Evolutionary conservation across 108 stramenopile genomes (phyloP).

Genomic region (Mediolabrus comicus): DNA sequence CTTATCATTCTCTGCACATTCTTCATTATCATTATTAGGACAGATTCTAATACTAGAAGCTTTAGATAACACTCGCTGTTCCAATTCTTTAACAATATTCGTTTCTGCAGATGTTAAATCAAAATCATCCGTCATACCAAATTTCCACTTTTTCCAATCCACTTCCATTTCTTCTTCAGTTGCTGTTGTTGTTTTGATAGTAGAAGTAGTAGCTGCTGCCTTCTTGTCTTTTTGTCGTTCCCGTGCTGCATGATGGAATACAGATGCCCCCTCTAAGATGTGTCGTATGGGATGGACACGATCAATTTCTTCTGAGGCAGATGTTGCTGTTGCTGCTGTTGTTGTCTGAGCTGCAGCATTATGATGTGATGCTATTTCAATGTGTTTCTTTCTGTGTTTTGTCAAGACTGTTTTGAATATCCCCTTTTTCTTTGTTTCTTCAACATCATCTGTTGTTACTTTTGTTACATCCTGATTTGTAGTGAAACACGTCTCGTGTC

Average conservation of each 20-base stretch:
- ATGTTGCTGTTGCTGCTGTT: not conserved
- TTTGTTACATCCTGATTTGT: not conserved
- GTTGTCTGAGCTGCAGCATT: not conserved
- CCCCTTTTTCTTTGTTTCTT: too few relatives aligned
- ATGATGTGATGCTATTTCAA: not conserved
- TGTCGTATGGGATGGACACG: conserved; percentile 22
- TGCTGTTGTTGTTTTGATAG: not conserved
- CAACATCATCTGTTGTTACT: too few relatives aligned
- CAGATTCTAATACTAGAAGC: not conserved
- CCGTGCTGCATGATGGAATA: conserved; percentile 17
- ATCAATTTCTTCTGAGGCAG: conserved; percentile 15
- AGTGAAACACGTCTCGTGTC: not conserved
- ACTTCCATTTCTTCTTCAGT: not conserved
- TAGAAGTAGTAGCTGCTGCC: conserved; percentile 1
- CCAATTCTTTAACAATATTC: conserved; percentile 16
- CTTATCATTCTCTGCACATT: not conserved
- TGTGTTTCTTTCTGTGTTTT: conserved; percentile 5
- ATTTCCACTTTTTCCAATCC: conserved; percentile 45
- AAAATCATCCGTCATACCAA: conserved; percentile 42
- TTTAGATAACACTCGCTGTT: conserved; percentile 15
- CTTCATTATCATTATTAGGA: not conserved
- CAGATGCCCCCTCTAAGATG: conserved; percentile 36
- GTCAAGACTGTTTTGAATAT: conserved; percentile 5
- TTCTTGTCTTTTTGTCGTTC: not conserved
- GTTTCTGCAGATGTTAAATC: conserved; percentile 18